Evolutionary conservation across 2,329 filamentous ascomycete genomes (phyloP).

Genomic region (Sporothrix dimorphospora): DNA sequence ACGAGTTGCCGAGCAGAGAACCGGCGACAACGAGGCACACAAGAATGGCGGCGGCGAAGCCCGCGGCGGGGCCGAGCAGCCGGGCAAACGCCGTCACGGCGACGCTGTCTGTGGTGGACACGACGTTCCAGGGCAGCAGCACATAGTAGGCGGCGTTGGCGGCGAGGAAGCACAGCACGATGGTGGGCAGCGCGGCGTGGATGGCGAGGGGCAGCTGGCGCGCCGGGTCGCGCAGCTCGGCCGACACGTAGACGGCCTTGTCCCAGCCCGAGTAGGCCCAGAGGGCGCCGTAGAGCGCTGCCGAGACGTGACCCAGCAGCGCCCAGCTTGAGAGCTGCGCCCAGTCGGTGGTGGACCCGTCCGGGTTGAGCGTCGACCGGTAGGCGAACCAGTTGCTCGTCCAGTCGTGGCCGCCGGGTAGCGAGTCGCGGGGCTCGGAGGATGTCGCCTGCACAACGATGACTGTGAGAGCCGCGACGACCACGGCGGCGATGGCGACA

Average conservation of each 20-base stretch:
- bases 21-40: slow-evolving; percentile 65
- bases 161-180: slow-evolving; percentile 61
- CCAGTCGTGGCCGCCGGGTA: slow-evolving; percentile 56
- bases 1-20: slow-evolving; percentile 64
- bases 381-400: slow-evolving; percentile 58
- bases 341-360: slow-evolving; percentile 56
- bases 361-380: slow-evolving; percentile 53
- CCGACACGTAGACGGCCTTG: slow-evolving; percentile 62
- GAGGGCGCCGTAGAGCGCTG: slow-evolving; percentile 63
- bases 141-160: slow-evolving; percentile 67
- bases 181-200: slow-evolving; percentile 62
- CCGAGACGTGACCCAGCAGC: slow-evolving; percentile 61
- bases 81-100: slow-evolving; percentile 63
- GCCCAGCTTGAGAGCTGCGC: slow-evolving; percentile 56
- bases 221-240: slow-evolving; percentile 55
- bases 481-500: slow-evolving; percentile 51
- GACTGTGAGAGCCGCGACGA: slow-evolving; percentile 54
- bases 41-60: slow-evolving; percentile 57
- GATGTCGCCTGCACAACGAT: slow-evolving; percentile 46
- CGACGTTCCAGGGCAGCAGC: slow-evolving; percentile 60
- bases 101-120: slow-evolving; percentile 63
- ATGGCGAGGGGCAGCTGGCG: slow-evolving; percentile 63
- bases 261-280: slow-evolving; percentile 72
- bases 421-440: slow-evolving; percentile 37
- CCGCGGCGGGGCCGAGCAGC: slow-evolving; percentile 57